Evolutionary conservation across 176 grass and related monocot genomes (phyloP).

Genomic region (Oryza australiensis): DNA sequence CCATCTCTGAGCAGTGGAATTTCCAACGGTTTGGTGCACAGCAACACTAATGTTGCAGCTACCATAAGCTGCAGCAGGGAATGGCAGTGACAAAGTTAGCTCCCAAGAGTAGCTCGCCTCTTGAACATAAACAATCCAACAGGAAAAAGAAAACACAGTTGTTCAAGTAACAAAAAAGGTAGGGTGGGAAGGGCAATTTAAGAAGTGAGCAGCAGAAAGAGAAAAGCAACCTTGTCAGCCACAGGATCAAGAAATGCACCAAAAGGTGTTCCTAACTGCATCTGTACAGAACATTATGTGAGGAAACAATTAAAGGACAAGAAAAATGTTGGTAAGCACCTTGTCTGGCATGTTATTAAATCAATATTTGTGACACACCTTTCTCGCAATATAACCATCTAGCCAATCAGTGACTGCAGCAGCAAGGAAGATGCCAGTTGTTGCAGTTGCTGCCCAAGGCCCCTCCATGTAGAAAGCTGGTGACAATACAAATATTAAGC

Average conservation of each 20-base stretch:
- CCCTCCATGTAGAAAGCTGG: slow-evolving; percentile 93
- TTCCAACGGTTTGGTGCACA: slow-evolving; percentile 92
- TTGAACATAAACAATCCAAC: background rate
- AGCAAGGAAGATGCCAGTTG: slow-evolving; percentile 89
- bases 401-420: slow-evolving; percentile 97
- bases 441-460: slow-evolving; percentile 72
- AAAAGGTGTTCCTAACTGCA: slow-evolving; percentile 91
- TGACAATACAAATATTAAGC: slow-evolving; percentile 31
- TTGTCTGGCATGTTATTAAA: slow-evolving; percentile 17
- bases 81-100: slow-evolving; percentile 34
- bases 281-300: slow-evolving; percentile 51
- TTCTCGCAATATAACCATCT: slow-evolving; percentile 96
- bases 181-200: background rate
- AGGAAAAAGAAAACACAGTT: background rate
- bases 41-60: slow-evolving; percentile 81
- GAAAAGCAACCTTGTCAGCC: slow-evolving; percentile 85
- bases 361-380: slow-evolving; percentile 56
- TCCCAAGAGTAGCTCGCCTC: background rate
- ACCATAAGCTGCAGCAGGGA: slow-evolving; percentile 87
- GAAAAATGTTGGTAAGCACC: slow-evolving; percentile 18
- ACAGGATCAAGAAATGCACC: slow-evolving; percentile 99
- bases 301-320: slow-evolving; percentile 3
- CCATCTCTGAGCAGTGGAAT: slow-evolving; percentile 50
- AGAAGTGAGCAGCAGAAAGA: slow-evolving; percentile 25
- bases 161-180: background rate